Percentiles rank a stretch among this genome's conserved stretches.
phyloP scores from a whole-genome alignment of 2,329 filamentous ascomycete genomes.

The Drechslera avenae region DNA sequence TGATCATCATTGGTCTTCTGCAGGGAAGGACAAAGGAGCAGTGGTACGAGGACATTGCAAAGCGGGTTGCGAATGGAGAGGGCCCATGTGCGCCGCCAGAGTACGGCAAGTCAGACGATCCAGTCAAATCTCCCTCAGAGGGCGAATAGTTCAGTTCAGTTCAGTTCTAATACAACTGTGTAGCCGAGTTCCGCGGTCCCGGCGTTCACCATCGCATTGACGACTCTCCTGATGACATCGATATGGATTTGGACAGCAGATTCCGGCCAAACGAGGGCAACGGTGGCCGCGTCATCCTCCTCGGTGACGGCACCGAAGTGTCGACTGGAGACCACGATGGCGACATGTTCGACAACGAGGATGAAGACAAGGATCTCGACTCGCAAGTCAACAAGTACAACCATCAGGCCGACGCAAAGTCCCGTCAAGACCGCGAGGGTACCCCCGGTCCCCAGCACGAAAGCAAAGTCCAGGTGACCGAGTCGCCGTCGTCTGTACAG shows the following conservation, averaged over 20 bases:
- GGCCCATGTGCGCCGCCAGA: conserved; percentile 98
- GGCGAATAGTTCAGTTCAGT: conserved; percentile 45
- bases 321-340: conserved; percentile 86
- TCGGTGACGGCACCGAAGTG: conserved; percentile 94
- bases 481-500: conserved; percentile 46
- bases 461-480: conserved; percentile 30
- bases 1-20: conserved; percentile 87
- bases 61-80: conserved; percentile 93
- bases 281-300: conserved; percentile 82
- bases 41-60: conserved; percentile 96
- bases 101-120: conserved; percentile 81
- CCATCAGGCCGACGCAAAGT: conserved; percentile 30
- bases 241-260: conserved; percentile 71
- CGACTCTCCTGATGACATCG: conserved; percentile 65
- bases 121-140: conserved; percentile 42
- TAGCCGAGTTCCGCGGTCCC: conserved; percentile 58
- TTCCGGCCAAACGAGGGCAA: conserved; percentile 70
- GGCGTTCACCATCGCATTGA: conserved; percentile 58
- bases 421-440: conserved; percentile 30
- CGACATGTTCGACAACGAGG: conserved; percentile 92
- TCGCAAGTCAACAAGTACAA: conserved; percentile 77
- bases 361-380: conserved; percentile 81
- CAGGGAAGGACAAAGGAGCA: conserved; percentile 92
- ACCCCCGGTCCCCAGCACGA: conserved; percentile 33
- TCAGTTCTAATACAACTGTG: conserved; percentile 44